A percentile compares a stretch with the other conserved stretches of the same genome.
Conservation (phyloP, 352 stramenopile genomes). For the Plasmopara viticola region DNA sequence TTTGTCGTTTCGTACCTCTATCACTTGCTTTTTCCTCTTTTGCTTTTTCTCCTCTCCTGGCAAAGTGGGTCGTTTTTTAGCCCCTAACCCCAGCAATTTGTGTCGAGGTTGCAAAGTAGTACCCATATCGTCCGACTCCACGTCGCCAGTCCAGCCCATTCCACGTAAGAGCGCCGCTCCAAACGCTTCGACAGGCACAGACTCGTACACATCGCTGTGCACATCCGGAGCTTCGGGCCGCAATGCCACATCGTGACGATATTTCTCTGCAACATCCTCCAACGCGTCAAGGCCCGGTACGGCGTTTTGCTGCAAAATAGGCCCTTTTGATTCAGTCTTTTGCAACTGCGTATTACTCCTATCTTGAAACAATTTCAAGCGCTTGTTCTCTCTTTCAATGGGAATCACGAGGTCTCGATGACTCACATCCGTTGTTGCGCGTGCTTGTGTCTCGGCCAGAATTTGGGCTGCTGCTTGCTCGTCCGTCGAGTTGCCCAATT, state of each 20-base stretch:
- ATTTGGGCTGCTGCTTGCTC: constrained; percentile 34
- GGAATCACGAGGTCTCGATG: constrained; percentile 50
- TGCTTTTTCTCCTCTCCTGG: constrained; percentile 43
- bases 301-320: constrained; percentile 70
- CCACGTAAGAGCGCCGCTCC: constrained; percentile 92
- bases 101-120: constrained; percentile 71
- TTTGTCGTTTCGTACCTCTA: constrained; percentile 9
- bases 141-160: constrained; percentile 94
- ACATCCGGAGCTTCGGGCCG: constrained; percentile 80
- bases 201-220: constrained; percentile 78
- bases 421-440: constrained; percentile 2
- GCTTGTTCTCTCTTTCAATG: constrained; percentile 22
- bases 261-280: constrained; percentile 74
- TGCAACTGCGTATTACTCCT: constrained; percentile 11
- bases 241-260: constrained; percentile 72
- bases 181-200: constrained; percentile 92
- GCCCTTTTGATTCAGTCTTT: constrained; percentile 22
- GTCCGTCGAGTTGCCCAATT: constrained; percentile 17
- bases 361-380: constrained; percentile 35
- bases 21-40: constrained; percentile 26
- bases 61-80: constrained; percentile 63
- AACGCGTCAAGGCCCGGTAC: constrained; percentile 62
- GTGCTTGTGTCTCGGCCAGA: constrained; percentile 28
- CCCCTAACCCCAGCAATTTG: constrained; percentile 89
- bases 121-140: constrained; percentile 37